phyloP scores from a whole-genome alignment of 1,284 basidiomycete species.

The Cerioporus squamosus region DNA sequence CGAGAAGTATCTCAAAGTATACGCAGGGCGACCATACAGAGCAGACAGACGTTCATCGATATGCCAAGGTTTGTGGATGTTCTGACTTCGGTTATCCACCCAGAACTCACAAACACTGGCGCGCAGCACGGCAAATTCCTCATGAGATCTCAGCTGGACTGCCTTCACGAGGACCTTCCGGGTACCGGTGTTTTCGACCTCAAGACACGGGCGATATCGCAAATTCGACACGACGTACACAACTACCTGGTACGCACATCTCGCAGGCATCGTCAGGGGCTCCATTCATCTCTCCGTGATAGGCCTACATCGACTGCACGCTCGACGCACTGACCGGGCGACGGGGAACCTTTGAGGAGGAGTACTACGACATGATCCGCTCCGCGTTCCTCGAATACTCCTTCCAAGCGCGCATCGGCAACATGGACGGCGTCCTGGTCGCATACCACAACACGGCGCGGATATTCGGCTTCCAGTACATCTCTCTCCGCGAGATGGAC shows the following conservation, averaged over 20 bases:
- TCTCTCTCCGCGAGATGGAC: constrained; percentile 90
- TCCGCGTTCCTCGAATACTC: constrained; percentile 96
- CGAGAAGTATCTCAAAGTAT: constrained; percentile 56
- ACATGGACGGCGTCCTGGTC: constrained; percentile 97
- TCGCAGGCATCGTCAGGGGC: not conserved
- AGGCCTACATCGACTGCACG: constrained; percentile 80
- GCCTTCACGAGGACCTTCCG: constrained; percentile 80
- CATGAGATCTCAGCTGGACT: constrained; percentile 96
- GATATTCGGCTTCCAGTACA: constrained; percentile 95
- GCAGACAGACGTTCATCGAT: constrained; percentile 60
- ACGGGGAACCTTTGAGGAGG: constrained; percentile 82
- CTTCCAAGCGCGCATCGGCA: constrained; percentile 95
- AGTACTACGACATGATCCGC: constrained; percentile 92
- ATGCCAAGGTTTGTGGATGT: constrained; percentile 66
- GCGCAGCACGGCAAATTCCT: constrained; percentile 75
- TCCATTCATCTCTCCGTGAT: constrained; percentile 6
- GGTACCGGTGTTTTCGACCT: constrained; percentile 94
- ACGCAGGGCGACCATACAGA: constrained; percentile 35
- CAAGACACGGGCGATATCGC: constrained; percentile 89
- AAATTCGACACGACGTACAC: constrained; percentile 85
- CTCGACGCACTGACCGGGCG: constrained; percentile 67
- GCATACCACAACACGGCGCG: constrained; percentile 93
- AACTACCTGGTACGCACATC: constrained; percentile 71
- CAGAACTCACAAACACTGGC: not conserved
- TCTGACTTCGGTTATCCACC: too few species aligned